A percentile compares a stretch with the other conserved stretches of the same genome.
These are phyloP conservation scores for Lippia alba DNA, from an alignment of 305 asterid genomes.

Conservation along the genomic window DNA sequence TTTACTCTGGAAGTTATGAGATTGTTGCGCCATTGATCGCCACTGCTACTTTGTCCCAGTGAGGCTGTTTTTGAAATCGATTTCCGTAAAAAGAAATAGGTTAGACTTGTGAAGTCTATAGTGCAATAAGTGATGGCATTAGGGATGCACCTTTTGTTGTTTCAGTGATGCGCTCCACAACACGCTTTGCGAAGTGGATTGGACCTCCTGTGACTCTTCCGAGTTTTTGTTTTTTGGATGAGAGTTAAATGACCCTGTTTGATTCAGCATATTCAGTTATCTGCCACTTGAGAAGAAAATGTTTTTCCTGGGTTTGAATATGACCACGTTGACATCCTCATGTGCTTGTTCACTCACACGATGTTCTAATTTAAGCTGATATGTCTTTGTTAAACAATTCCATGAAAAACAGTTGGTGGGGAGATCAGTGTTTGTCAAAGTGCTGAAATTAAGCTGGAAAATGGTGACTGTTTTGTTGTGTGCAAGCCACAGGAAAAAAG, in stretches of 20 bases:
- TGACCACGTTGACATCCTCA: conserved; percentile 22
- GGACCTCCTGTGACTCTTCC: conserved; percentile 19
- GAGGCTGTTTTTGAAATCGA: conserved; percentile 21
- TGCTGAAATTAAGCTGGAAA: conserved; percentile 12
- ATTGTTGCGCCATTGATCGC: conserved; percentile 23
- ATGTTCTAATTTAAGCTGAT: conserved; percentile 26
- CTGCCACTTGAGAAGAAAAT: conserved; percentile 15
- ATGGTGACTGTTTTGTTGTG: conserved; percentile 15
- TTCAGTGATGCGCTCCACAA: conserved; percentile 16
- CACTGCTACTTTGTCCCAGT: conserved; percentile 32
- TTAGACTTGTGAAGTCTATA: conserved; percentile 22
- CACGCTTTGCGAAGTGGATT: conserved; percentile 28
- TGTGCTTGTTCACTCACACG: conserved; percentile 7
- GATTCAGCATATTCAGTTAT: conserved; percentile 26
- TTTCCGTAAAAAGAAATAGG: conserved; percentile 7
- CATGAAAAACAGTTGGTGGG: conserved; percentile 22
- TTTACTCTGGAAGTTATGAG: conserved; percentile 30
- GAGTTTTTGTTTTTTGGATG: conserved; percentile 20
- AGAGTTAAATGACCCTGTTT: conserved; percentile 2
- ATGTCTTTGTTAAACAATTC: background rate
- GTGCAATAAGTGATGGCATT: conserved; percentile 26
- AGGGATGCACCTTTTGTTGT: conserved; percentile 18
- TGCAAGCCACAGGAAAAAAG: conserved; percentile 28
- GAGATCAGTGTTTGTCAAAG: conserved; percentile 18
- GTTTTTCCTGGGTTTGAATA: background rate